Base-by-base conservation (phyloP, 2,329 filamentous ascomycete genomes). In the Colletotrichum endophyticum region DNA sequence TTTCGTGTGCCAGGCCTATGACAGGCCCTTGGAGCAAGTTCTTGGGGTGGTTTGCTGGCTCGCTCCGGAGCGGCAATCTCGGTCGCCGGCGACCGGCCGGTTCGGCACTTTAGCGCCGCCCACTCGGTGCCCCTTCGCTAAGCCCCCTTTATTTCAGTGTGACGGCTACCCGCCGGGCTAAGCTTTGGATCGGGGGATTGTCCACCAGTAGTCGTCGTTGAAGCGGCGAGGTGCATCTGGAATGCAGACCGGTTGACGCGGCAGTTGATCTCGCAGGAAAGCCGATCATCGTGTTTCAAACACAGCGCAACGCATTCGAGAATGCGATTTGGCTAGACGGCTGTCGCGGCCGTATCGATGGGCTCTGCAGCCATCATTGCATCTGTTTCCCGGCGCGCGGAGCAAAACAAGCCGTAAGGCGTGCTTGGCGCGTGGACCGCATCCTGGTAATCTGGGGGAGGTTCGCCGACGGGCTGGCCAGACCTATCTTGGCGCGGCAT, bases 81-180 rank as follows among this genome's bases (percentile, higher is more conserved):
- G 67, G 56, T 34, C 67, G 32, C 34, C 53, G 67, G 56, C 56
- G 56, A 28, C 34, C 53, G 70, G 62, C 30, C 16, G 49, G 34
- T 19, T n/a, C 72, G 71, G 66, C 67, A 66, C 61, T 71, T 44
- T 74, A 74, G 61, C 72, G 67, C 22, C 11, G 32, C 67, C 66
- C 67, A 61, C 72, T 34, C 49, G 16, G 27, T 16, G 16, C 72
- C 66, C 44, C 61, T 66, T 70, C 67, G 67, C 67, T 66, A 49
- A 66, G 28, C 61, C 68, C 72, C 68, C 49, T 70, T 71, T 34
- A 71, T 62, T 62, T 66, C 61, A 62, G 27, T 64, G 22, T 3
- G 8, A 61, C 15, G 27, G 9, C 28, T 28, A 49, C 34, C 8
- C 25, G 57, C 34, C 22, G 11, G 5, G 36, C 66, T 53, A 36